Evolutionary conservation across 2,329 filamentous ascomycete species (phyloP), one percentile per base, ranked within the genome.

Genomic region (Phyllosticta capitalensis): DNA sequence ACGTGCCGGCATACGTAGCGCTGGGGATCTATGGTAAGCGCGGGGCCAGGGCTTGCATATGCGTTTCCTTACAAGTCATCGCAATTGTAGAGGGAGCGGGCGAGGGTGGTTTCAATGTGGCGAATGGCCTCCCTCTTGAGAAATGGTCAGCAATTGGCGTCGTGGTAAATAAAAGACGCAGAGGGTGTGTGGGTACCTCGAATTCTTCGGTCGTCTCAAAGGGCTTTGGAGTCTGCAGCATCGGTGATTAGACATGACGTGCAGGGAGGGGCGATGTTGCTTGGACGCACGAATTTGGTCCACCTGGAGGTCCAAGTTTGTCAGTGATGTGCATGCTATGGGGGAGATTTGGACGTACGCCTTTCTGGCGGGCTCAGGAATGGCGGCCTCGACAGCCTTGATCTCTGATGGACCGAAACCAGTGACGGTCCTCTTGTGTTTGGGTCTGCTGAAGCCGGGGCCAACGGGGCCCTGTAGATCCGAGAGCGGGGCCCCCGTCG

Each of bases 51-150:
- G 49, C 20, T 19, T 51, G 17, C 17, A 33, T 12, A 12, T 24
- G 9, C 28, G 19, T 3, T 14, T 26, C 54, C 77, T 63, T 68
- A 82, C 74, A 80, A 74, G 76, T 99, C 94, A 78, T 99, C 92
- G 76, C 94, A 99, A 76, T 99, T 99, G 83, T 92, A 97, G 73
- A 99, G 84, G 69, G 92, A 96, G 62, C 94, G 89, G 63, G 94
- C 94, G 63, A 99, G 82, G 2, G 92, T 96, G 2, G 94, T 97
- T 77, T 99, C 94, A 69, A 99, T 89, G 79, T 99, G 94, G 65
- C 87, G 87, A 64, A 99, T 90, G 60, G 95, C 82, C 71, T 96
- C 92, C 72, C 79, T 84, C 79, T 94, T 52, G 20, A 26, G 10
- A 10, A 5, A 21, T 53, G 50, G 57, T 61, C 59, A 63, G 38